phyloP scores from a whole-genome alignment of 2,329 filamentous ascomycete genomes.

The Colletotrichum karsti region DNA sequence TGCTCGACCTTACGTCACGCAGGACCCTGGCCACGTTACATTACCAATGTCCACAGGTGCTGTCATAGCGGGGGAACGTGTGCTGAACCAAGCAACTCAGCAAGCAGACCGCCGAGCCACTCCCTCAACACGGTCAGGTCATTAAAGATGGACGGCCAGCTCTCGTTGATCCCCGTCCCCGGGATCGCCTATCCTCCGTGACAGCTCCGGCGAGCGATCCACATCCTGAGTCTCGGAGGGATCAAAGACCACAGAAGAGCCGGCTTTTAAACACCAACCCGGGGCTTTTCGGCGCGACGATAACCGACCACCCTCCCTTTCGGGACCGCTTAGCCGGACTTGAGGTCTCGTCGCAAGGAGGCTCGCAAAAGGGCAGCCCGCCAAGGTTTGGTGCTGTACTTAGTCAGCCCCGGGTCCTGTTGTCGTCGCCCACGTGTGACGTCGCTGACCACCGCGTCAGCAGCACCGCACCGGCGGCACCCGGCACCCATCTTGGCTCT shows the following conservation, averaged over 20 bases:
- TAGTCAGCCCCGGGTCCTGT: slow-evolving; percentile 19
- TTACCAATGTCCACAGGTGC: slow-evolving; percentile 17
- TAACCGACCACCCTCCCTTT: not conserved
- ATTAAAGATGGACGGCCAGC: not conserved
- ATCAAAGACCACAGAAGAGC: not conserved
- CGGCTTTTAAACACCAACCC: not conserved
- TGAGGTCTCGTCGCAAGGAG: no score
- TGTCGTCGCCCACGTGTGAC: slow-evolving; percentile 23
- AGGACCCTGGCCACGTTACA: slow-evolving; percentile 11
- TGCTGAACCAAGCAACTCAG: no score
- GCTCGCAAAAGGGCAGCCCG: not conserved
- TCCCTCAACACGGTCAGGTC: not conserved
- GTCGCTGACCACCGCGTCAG: slow-evolving; percentile 26
- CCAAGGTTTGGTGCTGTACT: not conserved
- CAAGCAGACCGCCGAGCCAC: not conserved
- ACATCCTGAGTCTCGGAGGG: not conserved
- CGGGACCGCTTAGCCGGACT: not conserved
- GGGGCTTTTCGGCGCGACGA: not conserved
- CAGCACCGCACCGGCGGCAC: slow-evolving; percentile 19
- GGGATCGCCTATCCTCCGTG: not conserved
- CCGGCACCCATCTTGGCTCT: slow-evolving; percentile 9
- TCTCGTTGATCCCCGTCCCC: not conserved
- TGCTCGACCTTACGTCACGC: slow-evolving; percentile 10
- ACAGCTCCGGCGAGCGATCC: not conserved
- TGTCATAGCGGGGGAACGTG: slow-evolving; percentile 22